These are phyloP conservation scores for Pseudogymnoascus sp. DNA, from an alignment of 2,329 filamentous ascomycete species.

Conservation along the genomic window DNA sequence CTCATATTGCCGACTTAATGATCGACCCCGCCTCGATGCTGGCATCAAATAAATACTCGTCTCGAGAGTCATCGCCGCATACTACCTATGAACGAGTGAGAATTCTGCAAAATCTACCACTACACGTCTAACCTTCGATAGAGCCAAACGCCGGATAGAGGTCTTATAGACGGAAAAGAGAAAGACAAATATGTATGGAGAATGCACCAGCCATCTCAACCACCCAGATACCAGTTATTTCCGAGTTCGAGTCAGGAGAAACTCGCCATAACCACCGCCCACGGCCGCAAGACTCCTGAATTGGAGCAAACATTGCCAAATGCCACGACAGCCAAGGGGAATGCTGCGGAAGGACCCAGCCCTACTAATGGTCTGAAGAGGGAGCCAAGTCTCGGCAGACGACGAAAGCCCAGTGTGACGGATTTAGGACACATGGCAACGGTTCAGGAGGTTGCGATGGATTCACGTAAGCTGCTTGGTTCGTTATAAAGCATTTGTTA, in stretches of 20 bases:
- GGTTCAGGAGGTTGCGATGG: conserved; percentile 59
- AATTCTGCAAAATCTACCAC: conserved; percentile 18
- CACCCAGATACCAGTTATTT: conserved; percentile 54
- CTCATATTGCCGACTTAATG: conserved; percentile 55
- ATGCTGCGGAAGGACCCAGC: conserved; percentile 31
- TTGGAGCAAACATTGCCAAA: conserved; percentile 41
- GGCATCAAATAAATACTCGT: conserved; percentile 42
- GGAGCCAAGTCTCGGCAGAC: conserved; percentile 47
- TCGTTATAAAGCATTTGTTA: conserved; percentile 12
- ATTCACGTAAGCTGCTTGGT: conserved; percentile 52
- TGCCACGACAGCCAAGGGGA: conserved; percentile 30
- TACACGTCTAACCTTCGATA: background rate
- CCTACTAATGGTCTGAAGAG: conserved; percentile 41
- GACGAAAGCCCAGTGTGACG: conserved; percentile 56
- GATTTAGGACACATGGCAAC: conserved; percentile 62
- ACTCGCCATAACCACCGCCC: conserved; percentile 27
- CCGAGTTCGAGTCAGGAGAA: conserved; percentile 42
- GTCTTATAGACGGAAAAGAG: conserved; percentile 16
- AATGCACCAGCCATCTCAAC: conserved; percentile 46
- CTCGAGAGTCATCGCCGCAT: conserved; percentile 41
- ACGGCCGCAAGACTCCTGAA: background rate
- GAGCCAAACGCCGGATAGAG: conserved; percentile 1
- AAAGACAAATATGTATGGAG: conserved; percentile 49
- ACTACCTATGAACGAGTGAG: conserved; percentile 30
- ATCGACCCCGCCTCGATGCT: conserved; percentile 30